These are phyloP conservation scores for Fraxinus pennsylvanica DNA, from an alignment of 257 asterid genomes.

Conservation along the genomic window DNA sequence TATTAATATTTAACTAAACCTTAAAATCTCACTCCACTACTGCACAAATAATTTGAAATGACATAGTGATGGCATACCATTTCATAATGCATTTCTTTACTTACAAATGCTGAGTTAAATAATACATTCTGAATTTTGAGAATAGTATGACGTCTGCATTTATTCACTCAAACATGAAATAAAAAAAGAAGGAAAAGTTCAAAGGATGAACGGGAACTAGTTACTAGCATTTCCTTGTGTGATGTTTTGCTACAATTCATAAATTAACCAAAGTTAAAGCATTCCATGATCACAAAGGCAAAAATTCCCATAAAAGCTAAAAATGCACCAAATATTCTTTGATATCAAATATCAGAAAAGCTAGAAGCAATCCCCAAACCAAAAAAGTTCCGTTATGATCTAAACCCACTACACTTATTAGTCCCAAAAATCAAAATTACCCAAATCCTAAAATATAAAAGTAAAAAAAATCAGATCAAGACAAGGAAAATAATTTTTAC, in stretches of 20 bases:
- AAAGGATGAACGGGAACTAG: not conserved
- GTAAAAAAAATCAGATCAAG: too few relatives aligned
- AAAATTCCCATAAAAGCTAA: not conserved
- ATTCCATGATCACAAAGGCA: not conserved
- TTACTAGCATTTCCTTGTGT: slow-evolving; percentile 17
- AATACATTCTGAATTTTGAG: not conserved
- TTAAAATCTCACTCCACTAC: not conserved
- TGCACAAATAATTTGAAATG: not conserved
- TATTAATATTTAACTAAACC: not conserved
- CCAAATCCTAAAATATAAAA: too few relatives aligned
- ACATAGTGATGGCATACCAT: not conserved
- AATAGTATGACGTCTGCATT: slow-evolving; percentile 6
- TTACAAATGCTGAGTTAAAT: not conserved
- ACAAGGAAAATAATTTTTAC: too few relatives aligned
- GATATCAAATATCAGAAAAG: too few relatives aligned
- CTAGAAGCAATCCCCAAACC: too few relatives aligned
- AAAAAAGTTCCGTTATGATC: too few relatives aligned
- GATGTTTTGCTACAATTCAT: not conserved
- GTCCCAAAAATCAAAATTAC: too few relatives aligned
- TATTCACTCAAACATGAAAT: not conserved
- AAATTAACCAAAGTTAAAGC: not conserved
- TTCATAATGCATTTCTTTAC: not conserved
- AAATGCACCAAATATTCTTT: not conserved
- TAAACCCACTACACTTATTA: too few relatives aligned
- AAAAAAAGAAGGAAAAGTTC: too few relatives aligned